Evolutionary conservation across 148 eudicot species (phyloP).

Genomic region (Camellia granthamiana): DNA sequence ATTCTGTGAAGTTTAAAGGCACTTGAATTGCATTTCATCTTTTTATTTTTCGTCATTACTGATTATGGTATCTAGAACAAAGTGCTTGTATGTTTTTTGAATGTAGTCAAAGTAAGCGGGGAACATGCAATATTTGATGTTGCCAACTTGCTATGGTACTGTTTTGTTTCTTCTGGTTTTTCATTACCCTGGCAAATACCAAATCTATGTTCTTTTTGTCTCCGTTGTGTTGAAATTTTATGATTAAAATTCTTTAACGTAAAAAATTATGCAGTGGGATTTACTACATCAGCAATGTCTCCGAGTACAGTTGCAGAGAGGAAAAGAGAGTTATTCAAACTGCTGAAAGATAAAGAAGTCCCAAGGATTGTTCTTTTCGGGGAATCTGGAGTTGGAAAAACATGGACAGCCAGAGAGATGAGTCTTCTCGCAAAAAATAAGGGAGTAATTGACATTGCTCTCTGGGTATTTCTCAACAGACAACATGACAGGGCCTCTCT

Average conservation of each 20-base stretch:
- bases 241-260: background rate
- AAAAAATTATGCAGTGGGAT: conserved; percentile 20
- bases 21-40: background rate
- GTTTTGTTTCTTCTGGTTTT: background rate
- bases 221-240: background rate
- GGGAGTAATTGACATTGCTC: background rate
- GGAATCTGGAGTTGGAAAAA: conserved; percentile 36
- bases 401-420: conserved; percentile 21
- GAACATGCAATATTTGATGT: background rate
- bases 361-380: conserved; percentile 4
- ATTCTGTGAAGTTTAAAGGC: background rate
- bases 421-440: conserved; percentile 3
- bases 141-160: background rate
- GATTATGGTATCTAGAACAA: background rate
- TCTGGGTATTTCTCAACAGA: conserved; percentile 13
- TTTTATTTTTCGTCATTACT: no score
- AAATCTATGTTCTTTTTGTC: background rate
- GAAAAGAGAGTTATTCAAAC: conserved; percentile 9
- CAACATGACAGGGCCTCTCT: conserved; percentile 4
- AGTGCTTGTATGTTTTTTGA: background rate
- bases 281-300: background rate
- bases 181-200: background rate
- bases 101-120: background rate
- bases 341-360: background rate
- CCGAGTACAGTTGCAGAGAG: background rate